Evolutionary conservation across 495 filamentous ascomycete genomes (phyloP), one percentile per base, ranked within the genome.

Genomic region (Penicillium lividum): DNA sequence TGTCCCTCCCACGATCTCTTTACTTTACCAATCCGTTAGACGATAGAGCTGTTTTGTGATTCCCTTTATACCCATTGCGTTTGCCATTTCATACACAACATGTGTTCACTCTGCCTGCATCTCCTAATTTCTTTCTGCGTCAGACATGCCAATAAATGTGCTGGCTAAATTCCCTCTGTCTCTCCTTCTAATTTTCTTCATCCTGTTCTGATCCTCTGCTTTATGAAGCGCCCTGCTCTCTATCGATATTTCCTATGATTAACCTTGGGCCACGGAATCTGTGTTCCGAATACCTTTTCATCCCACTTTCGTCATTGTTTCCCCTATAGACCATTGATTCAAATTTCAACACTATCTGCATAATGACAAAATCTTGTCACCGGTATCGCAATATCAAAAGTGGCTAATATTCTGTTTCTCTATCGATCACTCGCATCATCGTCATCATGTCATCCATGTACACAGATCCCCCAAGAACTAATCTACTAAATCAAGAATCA

Each of bases 61-160:
- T 61, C 40, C 63, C 22, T 58, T 71, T 74, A 73, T 73, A 72
- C 72, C 70, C 67, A 63, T 64, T 55, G 45, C 66, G 60, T 55
- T 58, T 64, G 48, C 40, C 22, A 50, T 46, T 34, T 45, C 49
- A 43, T 51, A 54, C 51, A 48, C 36, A 10, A 8, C 33, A 36
- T 36, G 33, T 38, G 27, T 58, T 64, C 60, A 34, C 60, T 61
- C 61, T 60, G 55, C 57, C 48, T 64, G 58, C 58, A 45, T 67
- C 60, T 65, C 43, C 49, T 46, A 49, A 27, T 38, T 53, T 45
- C 34, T 38, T 46, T 18, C 56, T 47, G 48, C n/a, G 16, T 50
- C 54, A 22, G 16, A 22, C 31, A 29, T 30, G 38, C 30, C 49
- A 16, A 51, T 45, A 63, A 25, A 47, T 49, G 36, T 36, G 36